phyloP scores from a whole-genome alignment of 192 early-diverging fungal genomes.

The Podila epicladia region DNA sequence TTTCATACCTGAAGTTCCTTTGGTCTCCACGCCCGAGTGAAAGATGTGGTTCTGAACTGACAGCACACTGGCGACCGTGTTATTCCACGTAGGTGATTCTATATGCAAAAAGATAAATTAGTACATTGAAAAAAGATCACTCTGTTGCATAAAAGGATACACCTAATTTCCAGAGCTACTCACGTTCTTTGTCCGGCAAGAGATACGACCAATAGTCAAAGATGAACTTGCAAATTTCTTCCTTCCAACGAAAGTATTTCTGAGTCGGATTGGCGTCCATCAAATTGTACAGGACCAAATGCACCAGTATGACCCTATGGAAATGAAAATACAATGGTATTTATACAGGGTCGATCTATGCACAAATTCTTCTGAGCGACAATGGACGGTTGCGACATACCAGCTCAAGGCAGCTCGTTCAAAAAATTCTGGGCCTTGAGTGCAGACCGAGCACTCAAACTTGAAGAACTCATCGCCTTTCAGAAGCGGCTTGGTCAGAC shows the following conservation, averaged over 20 bases:
- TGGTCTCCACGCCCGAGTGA: constrained; percentile 76
- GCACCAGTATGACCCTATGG: constrained; percentile 65
- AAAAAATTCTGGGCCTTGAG: constrained; percentile 67
- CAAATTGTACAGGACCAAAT: constrained; percentile 81
- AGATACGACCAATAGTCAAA: constrained; percentile 80
- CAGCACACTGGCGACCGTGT: constrained; percentile 84
- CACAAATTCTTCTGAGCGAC: too few relatives aligned
- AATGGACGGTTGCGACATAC: constrained; percentile 20
- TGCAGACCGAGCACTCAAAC: constrained; percentile 83
- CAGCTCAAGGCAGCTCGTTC: constrained; percentile 77
- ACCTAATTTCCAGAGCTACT: constrained; percentile 11
- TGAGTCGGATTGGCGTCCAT: constrained; percentile 66
- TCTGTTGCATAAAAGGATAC: neutral
- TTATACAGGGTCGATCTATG: too few relatives aligned
- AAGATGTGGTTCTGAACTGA: constrained; percentile 84
- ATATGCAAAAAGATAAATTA: neutral
- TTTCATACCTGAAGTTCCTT: constrained; percentile 71
- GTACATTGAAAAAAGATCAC: neutral
- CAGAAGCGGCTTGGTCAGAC: constrained; percentile 65
- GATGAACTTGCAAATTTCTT: constrained; percentile 83
- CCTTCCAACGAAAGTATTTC: constrained; percentile 82
- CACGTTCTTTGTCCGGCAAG: constrained; percentile 73
- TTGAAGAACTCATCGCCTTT: constrained; percentile 79
- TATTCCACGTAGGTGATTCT: constrained; percentile 85
- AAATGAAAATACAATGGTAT: neutral